Base-by-base conservation (phyloP, 2,329 filamentous ascomycete genomes). In the Waltergamsia citrina region DNA sequence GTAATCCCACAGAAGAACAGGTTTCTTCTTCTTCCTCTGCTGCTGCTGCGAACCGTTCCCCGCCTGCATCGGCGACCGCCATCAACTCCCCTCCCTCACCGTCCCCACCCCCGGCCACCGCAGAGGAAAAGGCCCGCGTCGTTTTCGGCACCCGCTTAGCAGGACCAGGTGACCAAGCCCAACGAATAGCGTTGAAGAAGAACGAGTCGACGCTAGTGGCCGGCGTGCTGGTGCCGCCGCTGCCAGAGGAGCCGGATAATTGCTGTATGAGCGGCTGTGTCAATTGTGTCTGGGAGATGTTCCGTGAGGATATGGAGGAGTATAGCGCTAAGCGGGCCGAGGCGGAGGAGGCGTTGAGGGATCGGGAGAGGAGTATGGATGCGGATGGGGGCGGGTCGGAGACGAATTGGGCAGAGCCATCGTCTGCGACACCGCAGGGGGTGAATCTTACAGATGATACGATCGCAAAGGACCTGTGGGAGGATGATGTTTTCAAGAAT, bases 191-290 rank as follows among this genome's bases (percentile, higher is more conserved):
- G 4, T 67, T 74, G 29, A 69, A 77, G 23, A 62, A 74, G 10
- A 62, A 69, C 11, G 66, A 72, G 40, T 77, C 77, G 32, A 73
- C 65, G 7, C 65, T 76, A 39, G 66, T 95, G 36, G 87, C 84
- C 2, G 90, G 88, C 4, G 72, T 96, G 1, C 60, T 76, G 14
- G 81, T 96, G 5, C 92, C 92, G 3, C 88, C 87, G 1, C 74
- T 74, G 31, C 92, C 92, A 2, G 71, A 77, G 31, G 90, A 98
- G 59, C 92, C 92, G 4, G 92, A 96, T 50, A 95, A 98, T 53
- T 98, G 92, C 69, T 98, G 92, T 60, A 98, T 98, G 92, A 92
- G 85, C 51, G 92, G 92, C 4, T 98, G 92, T 54, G 90, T 94
- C 32, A 88, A 96, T 56, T 98, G 92, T 56, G 92, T 96, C 3